Base-by-base conservation (phyloP, 225 moss, liverwort and hornwort genomes). In the Physcomitrium patens region DNA sequence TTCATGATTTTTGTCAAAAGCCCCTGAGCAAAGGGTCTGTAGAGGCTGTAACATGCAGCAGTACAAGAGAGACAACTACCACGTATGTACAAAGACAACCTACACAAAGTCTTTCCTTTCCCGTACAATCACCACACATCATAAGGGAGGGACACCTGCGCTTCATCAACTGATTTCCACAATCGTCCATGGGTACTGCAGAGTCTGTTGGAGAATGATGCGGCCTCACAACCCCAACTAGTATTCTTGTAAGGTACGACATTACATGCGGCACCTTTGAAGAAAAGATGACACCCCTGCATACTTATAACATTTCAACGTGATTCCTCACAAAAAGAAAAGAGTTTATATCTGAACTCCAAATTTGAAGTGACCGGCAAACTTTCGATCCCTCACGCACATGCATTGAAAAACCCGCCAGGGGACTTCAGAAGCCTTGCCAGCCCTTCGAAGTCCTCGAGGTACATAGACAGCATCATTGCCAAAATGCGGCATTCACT, bases 1-100 rank as follows among this genome's bases (percentile, higher is more conserved):
- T 62, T 74, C 59, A 18, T 31, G 69, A 56, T 14, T 23, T 47
- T 28, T 53, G 73, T 79, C 83, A 76, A 79, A 76, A 83, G 76
- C 55, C 37, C 49, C 79, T 83, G 79, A 71, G 71, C 71, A 62
- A 31, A 68, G 79, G 79, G 76, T 76, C 83, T 58, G 65, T 74
- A 65, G 55, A 60, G 11, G 58, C 78, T 70, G 78, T 59, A 58
- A 31, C 61, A 79, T 73, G 58, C 31, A 63, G 69, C 53, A 73
- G 64, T 69, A 82, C 64, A 68, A 74, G 62, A 70, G 60, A 60
- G 28, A 55, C 67, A 79, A 70, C 71, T 83, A 60, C 78, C 68
- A 68, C 77, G 63, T 73, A 77, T 82, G 48, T 75, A 82, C 74
- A 71, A 46, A 42, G 42, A 71, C 47, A 70, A 41, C 61, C 77